Evolutionary conservation across 345 rosid genomes (phyloP).

Genomic region (Syzygium oleosum): DNA sequence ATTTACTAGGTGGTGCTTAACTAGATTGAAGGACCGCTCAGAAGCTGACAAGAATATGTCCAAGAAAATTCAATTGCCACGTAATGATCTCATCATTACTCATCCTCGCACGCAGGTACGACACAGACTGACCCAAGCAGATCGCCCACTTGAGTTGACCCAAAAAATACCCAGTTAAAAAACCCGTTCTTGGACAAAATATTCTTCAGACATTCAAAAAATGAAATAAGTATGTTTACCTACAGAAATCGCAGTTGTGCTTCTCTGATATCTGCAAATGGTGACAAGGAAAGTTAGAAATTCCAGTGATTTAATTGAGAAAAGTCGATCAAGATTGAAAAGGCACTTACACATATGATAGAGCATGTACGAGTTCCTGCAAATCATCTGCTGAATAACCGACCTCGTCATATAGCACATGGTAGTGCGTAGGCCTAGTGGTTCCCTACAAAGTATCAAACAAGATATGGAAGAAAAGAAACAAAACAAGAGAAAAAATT

Average conservation of each 20-base stretch:
- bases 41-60: background rate
- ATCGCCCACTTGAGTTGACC: background rate
- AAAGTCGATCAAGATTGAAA: background rate
- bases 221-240: conserved; percentile 22
- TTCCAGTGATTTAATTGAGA: background rate
- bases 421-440: conserved; percentile 13
- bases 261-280: conserved; percentile 66
- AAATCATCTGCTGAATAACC: conserved; percentile 9
- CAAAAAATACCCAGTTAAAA: background rate
- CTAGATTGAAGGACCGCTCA: background rate
- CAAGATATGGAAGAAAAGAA: background rate
- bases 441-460: conserved; percentile 7
- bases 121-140: background rate
- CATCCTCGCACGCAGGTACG: background rate
- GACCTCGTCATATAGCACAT: conserved; percentile 6
- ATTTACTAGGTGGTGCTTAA: background rate
- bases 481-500: background rate
- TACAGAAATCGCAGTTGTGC: conserved; percentile 84
- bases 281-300: background rate
- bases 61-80: background rate
- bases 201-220: background rate
- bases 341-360: conserved; percentile 8
- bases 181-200: background rate
- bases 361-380: conserved; percentile 10
- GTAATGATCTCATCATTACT: background rate